These are phyloP conservation scores for Starmerella sp. DNA, from an alignment of 805 yeast species.

Conservation along the genomic window DNA sequence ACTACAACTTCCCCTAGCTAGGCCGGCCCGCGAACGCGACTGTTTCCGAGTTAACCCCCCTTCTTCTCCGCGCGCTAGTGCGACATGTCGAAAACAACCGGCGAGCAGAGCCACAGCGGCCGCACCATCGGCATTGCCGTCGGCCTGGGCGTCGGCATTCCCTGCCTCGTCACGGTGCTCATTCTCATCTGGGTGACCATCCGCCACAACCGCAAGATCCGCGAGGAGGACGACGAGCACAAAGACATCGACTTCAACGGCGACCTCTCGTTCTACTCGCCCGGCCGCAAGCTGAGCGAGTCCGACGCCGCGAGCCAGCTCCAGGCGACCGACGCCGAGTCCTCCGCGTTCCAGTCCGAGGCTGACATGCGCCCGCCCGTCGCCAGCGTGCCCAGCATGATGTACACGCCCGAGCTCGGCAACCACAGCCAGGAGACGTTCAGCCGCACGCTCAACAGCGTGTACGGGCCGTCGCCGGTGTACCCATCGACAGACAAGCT, in stretches of 20 bases:
- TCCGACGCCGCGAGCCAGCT: not conserved
- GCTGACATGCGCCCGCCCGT: not conserved
- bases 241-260: constrained; percentile 30
- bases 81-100: not conserved
- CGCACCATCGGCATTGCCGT: constrained; percentile 24
- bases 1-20: no score
- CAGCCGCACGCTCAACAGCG: constrained; percentile 21
- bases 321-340: not conserved
- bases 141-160: constrained; percentile 34
- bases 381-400: not conserved
- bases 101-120: constrained; percentile 1
- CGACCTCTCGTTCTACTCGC: constrained; percentile 25
- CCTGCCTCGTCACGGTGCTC: constrained; percentile 27
- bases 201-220: constrained; percentile 26
- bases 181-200: constrained; percentile 27
- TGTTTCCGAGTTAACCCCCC: no score
- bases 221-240: constrained; percentile 30
- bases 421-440: constrained; percentile 21
- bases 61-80: not conserved
- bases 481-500: constrained; percentile 19
- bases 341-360: constrained; percentile 6
- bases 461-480: constrained; percentile 19
- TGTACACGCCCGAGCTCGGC: constrained; percentile 14
- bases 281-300: constrained; percentile 4
- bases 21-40: no score